Conservation (phyloP, 2,329 filamentous ascomycete species). For the Paecilomyces dactylethromorphus region DNA sequence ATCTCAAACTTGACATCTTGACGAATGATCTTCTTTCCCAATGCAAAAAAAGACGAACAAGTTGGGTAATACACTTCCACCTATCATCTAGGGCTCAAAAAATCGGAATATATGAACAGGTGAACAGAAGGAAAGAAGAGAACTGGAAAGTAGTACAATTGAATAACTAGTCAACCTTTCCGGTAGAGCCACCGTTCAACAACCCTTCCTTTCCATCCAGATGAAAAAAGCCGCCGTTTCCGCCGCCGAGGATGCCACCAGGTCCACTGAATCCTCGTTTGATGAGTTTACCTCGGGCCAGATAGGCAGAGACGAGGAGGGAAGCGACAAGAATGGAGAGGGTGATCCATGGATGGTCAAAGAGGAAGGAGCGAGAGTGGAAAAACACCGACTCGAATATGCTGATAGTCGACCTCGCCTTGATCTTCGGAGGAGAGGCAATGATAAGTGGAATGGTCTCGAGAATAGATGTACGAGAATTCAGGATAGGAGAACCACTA, state of each 20-base stretch:
- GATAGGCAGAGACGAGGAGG: constrained; percentile 24
- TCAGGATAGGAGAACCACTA: constrained; percentile 82
- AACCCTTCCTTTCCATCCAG: constrained; percentile 44
- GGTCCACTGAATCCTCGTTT: constrained; percentile 18
- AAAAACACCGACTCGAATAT: constrained; percentile 42
- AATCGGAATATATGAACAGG: constrained; percentile 2
- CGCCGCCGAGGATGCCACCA: constrained; percentile 31
- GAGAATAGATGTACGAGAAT: constrained; percentile 82
- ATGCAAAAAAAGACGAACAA: constrained; percentile 1
- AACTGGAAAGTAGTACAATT: constrained; percentile 1
- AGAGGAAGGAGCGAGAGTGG: constrained; percentile 35
- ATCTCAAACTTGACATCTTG: not conserved
- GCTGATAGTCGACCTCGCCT: constrained; percentile 44
- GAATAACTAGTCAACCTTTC: constrained; percentile 40
- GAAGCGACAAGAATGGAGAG: constrained; percentile 31
- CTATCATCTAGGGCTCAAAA: not conserved
- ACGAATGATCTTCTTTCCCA: not conserved
- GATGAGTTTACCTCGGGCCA: constrained; percentile 25
- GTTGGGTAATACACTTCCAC: constrained; percentile 1
- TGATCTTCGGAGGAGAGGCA: constrained; percentile 41
- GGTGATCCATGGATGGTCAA: constrained; percentile 38
- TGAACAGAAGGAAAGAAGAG: not conserved
- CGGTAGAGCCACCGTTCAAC: constrained; percentile 35
- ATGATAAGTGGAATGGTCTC: constrained; percentile 61
- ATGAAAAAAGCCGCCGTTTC: constrained; percentile 38